A percentile compares a stretch with the other conserved stretches of the same genome.
Conservation (phyloP, 2,329 filamentous ascomycete genomes). For the Aspergillus viridinutans region DNA sequence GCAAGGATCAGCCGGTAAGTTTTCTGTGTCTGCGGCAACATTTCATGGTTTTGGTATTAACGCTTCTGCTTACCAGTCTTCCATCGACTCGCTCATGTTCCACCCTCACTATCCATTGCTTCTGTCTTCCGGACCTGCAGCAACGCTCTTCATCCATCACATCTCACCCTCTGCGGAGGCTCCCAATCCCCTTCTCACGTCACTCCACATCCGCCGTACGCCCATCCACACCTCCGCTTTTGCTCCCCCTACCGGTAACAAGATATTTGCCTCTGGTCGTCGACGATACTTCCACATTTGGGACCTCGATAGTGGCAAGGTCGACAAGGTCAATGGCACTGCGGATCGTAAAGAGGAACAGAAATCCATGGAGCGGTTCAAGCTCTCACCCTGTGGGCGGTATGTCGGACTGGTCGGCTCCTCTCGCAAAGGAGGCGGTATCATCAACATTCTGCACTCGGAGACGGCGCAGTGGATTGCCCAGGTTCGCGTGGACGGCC, state of each 20-base stretch:
- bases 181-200: conserved; percentile 85
- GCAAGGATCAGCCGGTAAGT: conserved; percentile 65
- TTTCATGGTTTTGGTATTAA: background rate
- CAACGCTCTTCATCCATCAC: conserved; percentile 84
- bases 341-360: conserved; percentile 71
- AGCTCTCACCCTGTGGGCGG: conserved; percentile 76
- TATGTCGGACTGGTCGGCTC: conserved; percentile 82
- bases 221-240: conserved; percentile 84
- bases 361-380: conserved; percentile 85
- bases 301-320: conserved; percentile 75
- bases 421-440: conserved; percentile 77
- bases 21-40: background rate
- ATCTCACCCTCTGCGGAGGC: conserved; percentile 71
- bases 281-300: conserved; percentile 91
- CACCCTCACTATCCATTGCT: conserved; percentile 85
- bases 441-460: conserved; percentile 79
- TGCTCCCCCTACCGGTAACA: conserved; percentile 65
- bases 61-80: conserved; percentile 44
- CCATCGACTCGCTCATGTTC: conserved; percentile 80
- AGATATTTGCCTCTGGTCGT: conserved; percentile 83
- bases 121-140: conserved; percentile 80
- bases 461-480: conserved; percentile 82
- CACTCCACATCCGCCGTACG: conserved; percentile 77
- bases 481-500: conserved; percentile 74
- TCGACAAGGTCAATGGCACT: conserved; percentile 76